Conservation (phyloP, 352 stramenopile genomes). For the Blastocystis hominis region DNA sequence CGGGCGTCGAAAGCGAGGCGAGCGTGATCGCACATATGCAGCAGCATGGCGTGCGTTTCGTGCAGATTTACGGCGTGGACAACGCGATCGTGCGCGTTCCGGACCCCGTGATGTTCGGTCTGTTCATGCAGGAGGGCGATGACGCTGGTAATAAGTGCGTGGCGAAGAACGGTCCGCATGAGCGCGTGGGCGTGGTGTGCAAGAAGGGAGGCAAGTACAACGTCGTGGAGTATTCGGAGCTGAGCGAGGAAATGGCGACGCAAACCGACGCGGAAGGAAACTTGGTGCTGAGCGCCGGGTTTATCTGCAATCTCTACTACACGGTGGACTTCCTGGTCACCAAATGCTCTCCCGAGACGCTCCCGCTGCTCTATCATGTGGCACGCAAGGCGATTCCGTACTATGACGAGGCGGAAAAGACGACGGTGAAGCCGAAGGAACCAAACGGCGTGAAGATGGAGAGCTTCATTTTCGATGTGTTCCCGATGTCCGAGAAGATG, state of each 20-base stretch:
- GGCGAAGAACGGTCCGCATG: slow-evolving; percentile 70
- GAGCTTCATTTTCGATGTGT: slow-evolving; percentile 77
- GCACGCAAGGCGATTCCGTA: slow-evolving; percentile 75
- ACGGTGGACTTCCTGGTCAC: slow-evolving; percentile 63
- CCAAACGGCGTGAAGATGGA: slow-evolving; percentile 75
- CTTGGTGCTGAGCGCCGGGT: slow-evolving; percentile 70
- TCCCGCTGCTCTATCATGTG: slow-evolving; percentile 63
- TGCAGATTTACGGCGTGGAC: slow-evolving; percentile 76
- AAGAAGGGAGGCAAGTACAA: slow-evolving; percentile 72
- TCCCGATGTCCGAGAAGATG: slow-evolving; percentile 71
- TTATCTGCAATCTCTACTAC: slow-evolving; percentile 79
- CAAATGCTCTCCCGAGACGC: slow-evolving; percentile 58
- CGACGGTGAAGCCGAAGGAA: slow-evolving; percentile 65
- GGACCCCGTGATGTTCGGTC: slow-evolving; percentile 72
- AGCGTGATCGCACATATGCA: slow-evolving; percentile 63
- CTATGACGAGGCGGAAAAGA: slow-evolving; percentile 64
- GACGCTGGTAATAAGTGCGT: slow-evolving; percentile 76
- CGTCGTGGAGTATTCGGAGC: slow-evolving; percentile 75
- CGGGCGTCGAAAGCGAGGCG: not conserved
- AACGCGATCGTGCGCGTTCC: slow-evolving; percentile 69
- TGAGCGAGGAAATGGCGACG: slow-evolving; percentile 67
- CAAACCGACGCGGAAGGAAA: slow-evolving; percentile 66
- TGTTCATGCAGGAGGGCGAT: slow-evolving; percentile 71
- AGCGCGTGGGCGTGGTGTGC: slow-evolving; percentile 72
- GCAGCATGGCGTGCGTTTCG: slow-evolving; percentile 68